phyloP scores from a whole-genome alignment of 306 rosid species.

The Acacia confusa region DNA sequence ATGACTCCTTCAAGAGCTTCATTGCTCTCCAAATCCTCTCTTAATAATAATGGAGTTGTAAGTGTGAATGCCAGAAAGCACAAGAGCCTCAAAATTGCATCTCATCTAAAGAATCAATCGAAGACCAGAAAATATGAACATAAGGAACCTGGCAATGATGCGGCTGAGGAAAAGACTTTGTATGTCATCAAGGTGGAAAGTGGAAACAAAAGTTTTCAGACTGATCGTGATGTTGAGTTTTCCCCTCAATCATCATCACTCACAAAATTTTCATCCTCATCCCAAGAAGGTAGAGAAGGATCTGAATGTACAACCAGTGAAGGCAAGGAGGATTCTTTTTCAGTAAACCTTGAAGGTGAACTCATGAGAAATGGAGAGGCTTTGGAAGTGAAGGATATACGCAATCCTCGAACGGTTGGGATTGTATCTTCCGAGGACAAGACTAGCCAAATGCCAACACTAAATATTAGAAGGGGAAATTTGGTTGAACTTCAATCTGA shows the following conservation, averaged over 20 bases:
- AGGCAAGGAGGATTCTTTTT: not conserved
- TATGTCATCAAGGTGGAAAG: constrained; percentile 65
- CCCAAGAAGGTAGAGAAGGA: not conserved
- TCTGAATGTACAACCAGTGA: constrained; percentile 6
- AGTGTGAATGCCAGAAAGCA: constrained; percentile 49
- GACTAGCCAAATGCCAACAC: constrained; percentile 38
- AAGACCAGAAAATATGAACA: constrained; percentile 37
- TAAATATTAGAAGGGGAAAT: constrained; percentile 71
- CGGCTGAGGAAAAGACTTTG: constrained; percentile 67
- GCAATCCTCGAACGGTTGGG: not conserved
- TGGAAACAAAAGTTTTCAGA: constrained; percentile 44
- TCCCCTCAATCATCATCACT: constrained; percentile 32
- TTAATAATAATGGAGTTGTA: constrained; percentile 30
- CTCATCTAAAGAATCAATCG: constrained; percentile 38
- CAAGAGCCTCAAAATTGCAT: constrained; percentile 38
- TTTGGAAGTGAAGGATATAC: not conserved
- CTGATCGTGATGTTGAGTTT: constrained; percentile 41
- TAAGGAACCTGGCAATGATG: constrained; percentile 38
- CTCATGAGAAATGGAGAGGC: not conserved
- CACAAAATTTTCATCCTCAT: constrained; percentile 20
- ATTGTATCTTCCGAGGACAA: constrained; percentile 5
- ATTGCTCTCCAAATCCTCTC: constrained; percentile 48
- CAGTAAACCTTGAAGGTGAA: not conserved
- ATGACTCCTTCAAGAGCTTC: constrained; percentile 33
- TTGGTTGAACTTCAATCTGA: constrained; percentile 51